Base-by-base conservation (phyloP, 2,329 filamentous ascomycete species). In the Pseudonectria buxi region DNA sequence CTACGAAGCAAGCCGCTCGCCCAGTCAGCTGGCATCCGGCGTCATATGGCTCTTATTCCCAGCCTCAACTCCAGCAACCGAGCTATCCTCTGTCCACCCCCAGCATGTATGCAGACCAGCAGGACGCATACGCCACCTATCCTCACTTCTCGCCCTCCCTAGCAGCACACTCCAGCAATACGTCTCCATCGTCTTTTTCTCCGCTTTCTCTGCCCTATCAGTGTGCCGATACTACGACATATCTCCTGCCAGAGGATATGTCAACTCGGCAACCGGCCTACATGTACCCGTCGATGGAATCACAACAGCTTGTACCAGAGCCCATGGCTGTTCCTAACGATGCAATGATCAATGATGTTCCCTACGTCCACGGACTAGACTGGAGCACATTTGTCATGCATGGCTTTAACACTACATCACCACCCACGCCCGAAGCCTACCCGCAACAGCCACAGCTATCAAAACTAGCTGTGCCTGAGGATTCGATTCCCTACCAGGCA, bases 11-110 rank as follows among this genome's bases (percentile, higher is more conserved):
- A 51, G 59, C 68, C 26, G 61, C 62, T 34, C 73, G 83, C 28
- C 83, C 83, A 6, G 66, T 85, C 30, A 87, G 83, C 66, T 88
- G 84, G 84, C 84, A 88, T 56, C 81, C 83, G 3, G 73, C 74
- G 14, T 74, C 80, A 9, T 68, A 74, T 39, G 58, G 65, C 14
- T 58, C 57, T 29, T 46, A 56, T 51, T 54, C 62, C 12, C 58
- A 59, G 40, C 56, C 60, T 31, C 60, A 64, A 34, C 52, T 58
- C 28, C 63, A 63, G 14, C 57, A 59, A 37, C 39, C 59, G 22
- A 51, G 57, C 45, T 66, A 69, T 44, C 52, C 62, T 10, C 58
- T 67, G 25, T 57, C 67, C 7, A 53, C 59, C 4, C 51, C 59
- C 25, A 53, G 42, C 28, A 56, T 60, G 37, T 55, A 62, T 30